Evolutionary conservation across 495 filamentous ascomycete species (phyloP), one percentile per base, ranked within the genome.

Genomic region (Cenococcum geophilum): DNA sequence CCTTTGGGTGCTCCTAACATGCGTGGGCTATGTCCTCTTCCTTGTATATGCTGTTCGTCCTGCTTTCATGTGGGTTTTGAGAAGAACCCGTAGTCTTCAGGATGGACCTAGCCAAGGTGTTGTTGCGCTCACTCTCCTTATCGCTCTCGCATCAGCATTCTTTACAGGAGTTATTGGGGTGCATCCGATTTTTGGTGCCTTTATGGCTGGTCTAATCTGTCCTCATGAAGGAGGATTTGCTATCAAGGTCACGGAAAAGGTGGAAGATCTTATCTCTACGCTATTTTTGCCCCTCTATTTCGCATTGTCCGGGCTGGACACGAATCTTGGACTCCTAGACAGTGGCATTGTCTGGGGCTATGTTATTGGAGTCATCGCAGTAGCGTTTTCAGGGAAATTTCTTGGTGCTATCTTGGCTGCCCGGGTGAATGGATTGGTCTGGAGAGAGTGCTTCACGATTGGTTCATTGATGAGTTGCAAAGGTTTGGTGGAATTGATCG

Each of bases 391-490:
- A 4, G 89, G 85, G 42, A 98, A 98, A 73, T 86, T 98, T 50
- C 74, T 84, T 36, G 93, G 92, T 56, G 95, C 91, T 11, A 86
- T 91, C 14, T 57, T 92, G 4, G 92, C 93, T 4, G 91, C 93
- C 4, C 81, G 83, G 35, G 66, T 81, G 0, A 89, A 83, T 71
- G 91, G 89, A 18, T 78, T 97, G 32, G 77, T 96, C 9, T 98
- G 93, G 93, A 81, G 93, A 63, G 93, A 98, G 72, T 92, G 89
- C 66, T 83, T 95, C 20, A 86, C 89, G 4, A 95, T 98, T 64
- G 93, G 93, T 23, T 84, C 88, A 42, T 72, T 98, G 72, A 98
- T 98, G 93, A 95, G 90, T 71, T 98, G 93, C 73, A 98, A 98
- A 72, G 93, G 93, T 58, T 78, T 98, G 53, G 89, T 97, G 0